Evolutionary conservation across 2,329 filamentous ascomycete species (phyloP), one percentile per base, ranked within the genome.

Genomic region (Rutstroemia sp.): DNA sequence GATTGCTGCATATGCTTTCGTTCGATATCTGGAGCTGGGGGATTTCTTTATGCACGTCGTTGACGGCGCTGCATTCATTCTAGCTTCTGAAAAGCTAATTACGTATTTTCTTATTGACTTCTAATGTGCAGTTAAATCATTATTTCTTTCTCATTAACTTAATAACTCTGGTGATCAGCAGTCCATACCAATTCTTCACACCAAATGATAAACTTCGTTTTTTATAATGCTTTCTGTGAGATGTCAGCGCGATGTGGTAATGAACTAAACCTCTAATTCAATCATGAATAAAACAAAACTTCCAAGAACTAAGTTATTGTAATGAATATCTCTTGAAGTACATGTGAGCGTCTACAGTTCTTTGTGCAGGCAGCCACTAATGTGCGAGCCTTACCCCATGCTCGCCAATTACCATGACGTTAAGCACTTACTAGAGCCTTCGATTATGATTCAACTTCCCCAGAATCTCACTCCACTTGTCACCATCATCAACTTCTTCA

Each of bases 61-160:
- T 65, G 62, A 68, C 61, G 64, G 66, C 65, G 67, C 63, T 67
- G 64, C 61, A 64, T 61, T 62, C 60, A 54, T 66, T 63, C 60
- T 67, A 61, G 66, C 65, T 54, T 63, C 55, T 61, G 56, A 67
- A 66, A 65, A 69, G 66, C 65, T 67, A 62, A 64, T 65, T 54
- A 62, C 59, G 62, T 65, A 60, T 67, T 68, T 69, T 63, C 63
- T 68, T 68, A 68, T 63, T 64, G 65, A 61, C 60, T 69, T 69
- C 67, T 69, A 69, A 68, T 69, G 62, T 63, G 63, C 61, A 67
- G 61, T 58, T 63, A 61, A 62, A 62, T 61, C 62, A 62, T 61
- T 66, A 65, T 60, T 55, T 55, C 48, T 57, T 62, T 68, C 59
- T 61, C 42, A 42, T 38, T 42, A 57, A 27, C 41, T 56, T 48